A percentile compares a stretch with the other conserved stretches of the same genome.
These are phyloP conservation scores for Arachis hypogaea DNA, from an alignment of 306 rosid genomes.

Conservation along the genomic window DNA sequence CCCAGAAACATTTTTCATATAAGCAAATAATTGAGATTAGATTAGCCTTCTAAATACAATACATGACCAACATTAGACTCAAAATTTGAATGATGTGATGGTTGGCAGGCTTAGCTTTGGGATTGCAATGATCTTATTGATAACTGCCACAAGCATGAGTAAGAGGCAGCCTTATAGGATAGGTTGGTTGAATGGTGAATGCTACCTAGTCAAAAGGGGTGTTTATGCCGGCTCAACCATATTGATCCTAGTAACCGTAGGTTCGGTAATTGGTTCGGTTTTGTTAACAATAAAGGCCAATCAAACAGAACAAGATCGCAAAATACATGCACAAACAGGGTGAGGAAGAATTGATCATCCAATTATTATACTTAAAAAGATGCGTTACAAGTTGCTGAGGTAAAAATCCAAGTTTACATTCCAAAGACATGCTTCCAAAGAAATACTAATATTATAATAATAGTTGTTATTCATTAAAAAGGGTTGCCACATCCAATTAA, in stretches of 20 bases:
- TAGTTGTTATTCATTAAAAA: neutral
- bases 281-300: conserved; percentile 43
- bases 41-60: conserved; percentile 10
- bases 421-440: conserved; percentile 30
- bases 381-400: conserved; percentile 22
- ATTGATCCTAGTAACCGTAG: conserved; percentile 52
- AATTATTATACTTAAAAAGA: conserved; percentile 7
- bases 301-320: conserved; percentile 45
- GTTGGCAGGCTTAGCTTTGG: conserved; percentile 77
- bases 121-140: conserved; percentile 52
- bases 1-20: neutral
- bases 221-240: conserved; percentile 59
- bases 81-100: neutral
- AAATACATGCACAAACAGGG: conserved; percentile 50
- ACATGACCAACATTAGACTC: neutral
- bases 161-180: conserved; percentile 62
- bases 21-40: neutral
- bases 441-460: conserved; percentile 4
- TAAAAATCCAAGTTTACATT: neutral
- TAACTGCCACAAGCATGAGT: conserved; percentile 77
- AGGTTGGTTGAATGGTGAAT: conserved; percentile 91
- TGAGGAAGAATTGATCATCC: conserved; percentile 14
- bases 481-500: conserved; percentile 19
- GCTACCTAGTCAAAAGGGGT: conserved; percentile 72
- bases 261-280: conserved; percentile 54